These are phyloP conservation scores for Clohesyomyces aquaticus DNA, from an alignment of 495 filamentous ascomycete species.

Conservation along the genomic window DNA sequence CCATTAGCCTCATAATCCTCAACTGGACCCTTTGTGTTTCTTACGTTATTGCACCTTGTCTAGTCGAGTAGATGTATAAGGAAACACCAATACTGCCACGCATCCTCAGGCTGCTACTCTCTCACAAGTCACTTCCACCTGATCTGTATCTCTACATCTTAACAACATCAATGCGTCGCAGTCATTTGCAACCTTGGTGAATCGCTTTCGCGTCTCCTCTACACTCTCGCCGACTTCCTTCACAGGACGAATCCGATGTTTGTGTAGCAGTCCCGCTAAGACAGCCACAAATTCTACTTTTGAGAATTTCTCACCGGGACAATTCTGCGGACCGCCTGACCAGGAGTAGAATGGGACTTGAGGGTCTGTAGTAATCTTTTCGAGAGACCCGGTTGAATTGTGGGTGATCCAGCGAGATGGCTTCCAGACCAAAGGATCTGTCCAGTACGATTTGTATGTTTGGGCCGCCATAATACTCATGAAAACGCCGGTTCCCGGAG, in stretches of 20 bases:
- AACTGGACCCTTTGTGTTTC: too few relatives aligned
- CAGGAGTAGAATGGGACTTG: conserved; percentile 20
- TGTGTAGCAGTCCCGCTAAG: conserved; percentile 46
- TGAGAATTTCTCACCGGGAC: conserved; percentile 25
- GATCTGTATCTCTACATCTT: conserved; percentile 49
- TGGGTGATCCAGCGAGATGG: conserved; percentile 43
- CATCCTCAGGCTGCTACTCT: too few relatives aligned
- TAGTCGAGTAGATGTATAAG: too few relatives aligned
- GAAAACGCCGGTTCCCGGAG: conserved; percentile 45
- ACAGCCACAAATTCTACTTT: conserved; percentile 33
- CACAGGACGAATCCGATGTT: conserved; percentile 43
- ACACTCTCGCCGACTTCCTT: conserved; percentile 37
- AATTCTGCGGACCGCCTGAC: conserved; percentile 23
- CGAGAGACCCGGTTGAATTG: background rate
- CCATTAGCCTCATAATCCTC: too few relatives aligned
- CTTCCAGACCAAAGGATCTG: conserved; percentile 45
- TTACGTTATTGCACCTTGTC: too few relatives aligned
- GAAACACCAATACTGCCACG: too few relatives aligned
- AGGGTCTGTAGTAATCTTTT: conserved; percentile 1
- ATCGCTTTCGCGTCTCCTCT: conserved; percentile 41
- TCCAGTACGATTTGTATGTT: conserved; percentile 53
- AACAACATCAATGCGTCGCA: conserved; percentile 46
- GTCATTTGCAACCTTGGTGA: conserved; percentile 47
- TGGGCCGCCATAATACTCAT: conserved; percentile 49
- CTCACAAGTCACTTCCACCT: conserved; percentile 12